phyloP scores from a whole-genome alignment of 2,329 filamentous ascomycete genomes.

The Claviceps quebecensis region DNA sequence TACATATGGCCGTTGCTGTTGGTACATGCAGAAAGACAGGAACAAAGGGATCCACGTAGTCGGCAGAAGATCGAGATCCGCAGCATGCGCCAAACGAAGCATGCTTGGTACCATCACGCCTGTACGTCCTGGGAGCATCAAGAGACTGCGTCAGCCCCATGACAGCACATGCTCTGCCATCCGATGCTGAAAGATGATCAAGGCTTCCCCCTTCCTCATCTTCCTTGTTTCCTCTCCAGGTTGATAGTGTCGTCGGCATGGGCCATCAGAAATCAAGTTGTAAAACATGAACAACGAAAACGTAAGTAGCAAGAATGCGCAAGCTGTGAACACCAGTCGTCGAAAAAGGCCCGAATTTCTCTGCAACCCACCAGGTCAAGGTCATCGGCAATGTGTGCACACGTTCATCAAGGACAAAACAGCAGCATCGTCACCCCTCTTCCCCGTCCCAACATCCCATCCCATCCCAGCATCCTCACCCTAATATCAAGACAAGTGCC shows the following conservation, averaged over 20 bases:
- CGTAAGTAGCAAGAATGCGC: background rate
- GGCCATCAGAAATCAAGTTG: background rate
- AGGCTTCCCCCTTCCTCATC: background rate
- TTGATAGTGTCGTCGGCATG: background rate
- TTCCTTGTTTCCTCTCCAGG: background rate
- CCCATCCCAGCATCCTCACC: background rate
- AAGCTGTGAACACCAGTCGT: background rate
- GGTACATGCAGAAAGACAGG: background rate
- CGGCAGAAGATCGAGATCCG: background rate
- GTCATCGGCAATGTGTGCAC: background rate
- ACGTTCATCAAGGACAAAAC: conserved; percentile 3
- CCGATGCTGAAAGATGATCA: background rate
- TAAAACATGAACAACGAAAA: background rate
- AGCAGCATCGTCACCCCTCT: background rate
- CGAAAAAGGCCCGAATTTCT: background rate
- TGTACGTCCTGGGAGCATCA: conserved; percentile 1
- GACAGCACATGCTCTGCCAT: background rate
- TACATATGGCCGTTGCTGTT: background rate
- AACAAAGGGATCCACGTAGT: background rate
- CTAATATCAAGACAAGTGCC: background rate
- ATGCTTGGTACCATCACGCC: background rate
- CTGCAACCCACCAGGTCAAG: background rate
- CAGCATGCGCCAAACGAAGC: background rate
- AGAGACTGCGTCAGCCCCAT: background rate
- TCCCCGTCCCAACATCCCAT: too few relatives aligned